Percentiles rank a stretch among this genome's conserved stretches.
Evolutionary conservation across 495 filamentous ascomycete species (phyloP).

Genomic region (Daldinia loculata): DNA sequence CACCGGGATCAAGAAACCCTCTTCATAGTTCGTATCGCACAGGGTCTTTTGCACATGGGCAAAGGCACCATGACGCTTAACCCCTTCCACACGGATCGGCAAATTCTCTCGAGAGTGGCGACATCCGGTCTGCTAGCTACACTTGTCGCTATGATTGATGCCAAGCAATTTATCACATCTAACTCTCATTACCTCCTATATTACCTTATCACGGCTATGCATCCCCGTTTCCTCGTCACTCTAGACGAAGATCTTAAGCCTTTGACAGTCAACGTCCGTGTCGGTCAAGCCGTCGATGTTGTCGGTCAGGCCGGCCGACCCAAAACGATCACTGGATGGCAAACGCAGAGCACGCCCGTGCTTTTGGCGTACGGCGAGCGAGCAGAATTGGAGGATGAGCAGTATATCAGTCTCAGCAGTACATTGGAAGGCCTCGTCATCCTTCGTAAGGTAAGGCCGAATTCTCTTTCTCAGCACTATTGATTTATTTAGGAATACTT

Average conservation of each 20-base stretch:
- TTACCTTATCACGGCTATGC: slow-evolving; percentile 97
- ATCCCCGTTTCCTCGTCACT: slow-evolving; percentile 93
- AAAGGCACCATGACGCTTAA: slow-evolving; percentile 96
- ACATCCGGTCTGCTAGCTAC: slow-evolving; percentile 90
- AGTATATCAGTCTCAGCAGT: slow-evolving; percentile 90
- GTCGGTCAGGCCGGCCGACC: slow-evolving; percentile 96
- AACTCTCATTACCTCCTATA: slow-evolving; percentile 95
- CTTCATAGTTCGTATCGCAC: slow-evolving; percentile 99
- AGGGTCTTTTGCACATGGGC: slow-evolving; percentile 98
- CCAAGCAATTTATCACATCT: slow-evolving; percentile 91
- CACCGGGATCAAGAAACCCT: slow-evolving; percentile 93
- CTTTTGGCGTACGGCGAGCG: slow-evolving; percentile 91
- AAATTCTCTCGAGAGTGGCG: slow-evolving; percentile 90
- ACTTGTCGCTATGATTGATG: slow-evolving; percentile 89
- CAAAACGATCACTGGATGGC: slow-evolving; percentile 99
- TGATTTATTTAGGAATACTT: slow-evolving; percentile 2
- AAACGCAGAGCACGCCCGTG: slow-evolving; percentile 98
- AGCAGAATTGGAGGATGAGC: slow-evolving; percentile 96
- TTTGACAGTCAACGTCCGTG: slow-evolving; percentile 92
- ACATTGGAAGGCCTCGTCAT: slow-evolving; percentile 95
- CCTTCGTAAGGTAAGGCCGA: slow-evolving; percentile 83
- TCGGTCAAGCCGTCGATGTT: slow-evolving; percentile 97
- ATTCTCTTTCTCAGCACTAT: slow-evolving; percentile 25
- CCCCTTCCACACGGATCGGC: slow-evolving; percentile 98
- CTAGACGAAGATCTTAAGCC: slow-evolving; percentile 94